Base-by-base conservation (phyloP, 2,329 filamentous ascomycete genomes). In the Ambrosiella beaveri region DNA sequence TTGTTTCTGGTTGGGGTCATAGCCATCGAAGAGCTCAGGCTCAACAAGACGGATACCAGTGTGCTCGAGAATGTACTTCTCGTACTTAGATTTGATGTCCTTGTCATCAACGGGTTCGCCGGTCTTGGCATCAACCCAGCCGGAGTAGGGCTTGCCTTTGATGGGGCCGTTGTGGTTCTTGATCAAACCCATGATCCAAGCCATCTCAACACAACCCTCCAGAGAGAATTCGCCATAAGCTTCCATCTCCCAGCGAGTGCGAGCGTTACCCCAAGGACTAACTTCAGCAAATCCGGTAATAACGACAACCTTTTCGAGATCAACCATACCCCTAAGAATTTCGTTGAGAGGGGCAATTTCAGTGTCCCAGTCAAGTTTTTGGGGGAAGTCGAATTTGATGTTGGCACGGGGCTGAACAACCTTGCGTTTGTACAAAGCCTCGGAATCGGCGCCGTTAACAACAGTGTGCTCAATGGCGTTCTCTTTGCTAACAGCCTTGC, bases 181-280 rank as follows among this genome's bases (percentile, higher is more conserved):
- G 75, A 98, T 97, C 61, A 97, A 82, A 67, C 93, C 93, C 91
- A 97, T 98, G 71, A 98, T 88, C 93, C 93, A 98, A 38, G 93
- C 90, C 93, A 98, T 98, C 73, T 98, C 93, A 61, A 98, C 85
- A 66, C 93, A 97, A 37, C 93, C 93, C 71, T 98, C 94, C 12
- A 98, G 81, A 7, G 93, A 97, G 75, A 98, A 98, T 67, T 95
- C 81, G 68, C 93, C 93, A 64, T 90, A 84, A 1, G 93, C 90
- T 71, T 98, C 93, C 91, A 98, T 98, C 75, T 98, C 93, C 93
- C 93, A 98, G 62, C 93, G 84, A 51, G 93, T 98, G 66, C 93
- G 84, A 2, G 93, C 91, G 76, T 97, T 98, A 76, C 93, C 93
- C 94, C 93, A 98, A 7, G 93, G 93, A 53, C 93, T 90, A 62